phyloP scores from a whole-genome alignment of 176 grass and related monocot genomes.

The Poa annua region DNA sequence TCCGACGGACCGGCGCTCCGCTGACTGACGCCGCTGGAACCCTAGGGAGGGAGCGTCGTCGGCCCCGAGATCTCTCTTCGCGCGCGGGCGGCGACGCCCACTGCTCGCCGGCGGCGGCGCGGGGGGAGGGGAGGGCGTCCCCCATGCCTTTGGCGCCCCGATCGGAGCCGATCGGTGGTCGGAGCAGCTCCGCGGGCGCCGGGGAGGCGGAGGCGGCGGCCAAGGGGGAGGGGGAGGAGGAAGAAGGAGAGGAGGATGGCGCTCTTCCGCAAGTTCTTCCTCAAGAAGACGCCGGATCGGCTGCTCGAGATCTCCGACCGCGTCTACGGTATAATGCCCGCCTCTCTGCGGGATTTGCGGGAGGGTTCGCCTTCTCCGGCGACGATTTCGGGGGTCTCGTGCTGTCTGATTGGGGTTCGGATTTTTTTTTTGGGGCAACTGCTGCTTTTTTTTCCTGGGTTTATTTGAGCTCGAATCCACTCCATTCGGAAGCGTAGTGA shows the following conservation, averaged over 20 bases:
- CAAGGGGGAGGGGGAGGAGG: conserved; percentile 22
- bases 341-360: conserved; percentile 26
- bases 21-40: conserved; percentile 16
- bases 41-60: conserved; percentile 46
- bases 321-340: conserved; percentile 81
- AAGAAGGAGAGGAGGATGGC: conserved; percentile 64
- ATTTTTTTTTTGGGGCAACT: not conserved
- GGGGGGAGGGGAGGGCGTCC: conserved; percentile 32
- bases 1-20: conserved; percentile 47
- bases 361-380: not conserved
- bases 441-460: conserved; percentile 6
- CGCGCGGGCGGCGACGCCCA: not conserved
- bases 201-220: conserved; percentile 8
- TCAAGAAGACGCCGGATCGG: conserved; percentile 93
- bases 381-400: conserved; percentile 19
- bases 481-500: not conserved
- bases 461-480: conserved; percentile 34
- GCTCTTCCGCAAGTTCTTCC: conserved; percentile 96
- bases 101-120: conserved; percentile 33
- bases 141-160: conserved; percentile 65
- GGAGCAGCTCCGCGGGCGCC: conserved; percentile 22
- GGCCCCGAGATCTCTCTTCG: conserved; percentile 39
- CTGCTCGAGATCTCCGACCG: conserved; percentile 96
- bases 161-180: conserved; percentile 57
- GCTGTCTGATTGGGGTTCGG: not conserved